Conservation (phyloP, 306 rosid species). For the Herpetospermum pedunculosum region DNA sequence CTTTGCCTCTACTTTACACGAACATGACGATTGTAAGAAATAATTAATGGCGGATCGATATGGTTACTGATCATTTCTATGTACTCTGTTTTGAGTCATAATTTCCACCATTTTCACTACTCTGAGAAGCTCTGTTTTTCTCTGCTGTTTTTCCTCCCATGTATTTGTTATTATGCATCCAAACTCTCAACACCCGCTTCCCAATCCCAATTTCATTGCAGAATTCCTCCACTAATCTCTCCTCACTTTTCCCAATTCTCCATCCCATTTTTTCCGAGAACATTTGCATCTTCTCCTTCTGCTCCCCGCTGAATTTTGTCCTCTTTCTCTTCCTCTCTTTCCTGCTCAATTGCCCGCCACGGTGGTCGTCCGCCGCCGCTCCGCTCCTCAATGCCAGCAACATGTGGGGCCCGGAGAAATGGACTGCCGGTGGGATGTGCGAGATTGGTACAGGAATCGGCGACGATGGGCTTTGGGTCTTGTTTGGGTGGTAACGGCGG, state of each 20-base stretch:
- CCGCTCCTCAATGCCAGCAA: conserved; percentile 42
- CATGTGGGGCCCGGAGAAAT: conserved; percentile 52
- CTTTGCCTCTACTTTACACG: not conserved
- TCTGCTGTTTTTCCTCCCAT: conserved; percentile 20
- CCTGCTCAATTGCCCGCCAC: not conserved
- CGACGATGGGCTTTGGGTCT: conserved; percentile 36
- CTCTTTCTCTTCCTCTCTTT: conserved; percentile 46
- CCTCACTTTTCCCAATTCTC: conserved; percentile 58
- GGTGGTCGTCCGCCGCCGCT: conserved; percentile 16
- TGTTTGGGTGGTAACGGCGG: conserved; percentile 20
- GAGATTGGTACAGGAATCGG: conserved; percentile 27
- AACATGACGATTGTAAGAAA: not conserved
- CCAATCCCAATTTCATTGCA: conserved; percentile 61
- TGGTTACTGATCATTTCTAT: not conserved
- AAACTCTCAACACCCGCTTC: conserved; percentile 62
- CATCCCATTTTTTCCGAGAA: conserved; percentile 74
- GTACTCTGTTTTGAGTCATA: not conserved
- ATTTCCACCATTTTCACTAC: not conserved
- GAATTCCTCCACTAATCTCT: conserved; percentile 44
- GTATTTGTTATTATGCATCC: conserved; percentile 97
- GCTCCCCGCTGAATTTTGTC: conserved; percentile 72
- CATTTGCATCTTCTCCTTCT: conserved; percentile 64
- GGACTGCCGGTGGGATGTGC: conserved; percentile 34
- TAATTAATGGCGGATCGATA: not conserved
- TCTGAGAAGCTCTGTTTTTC: not conserved